A percentile compares a stretch with the other conserved stretches of the same genome.
These are phyloP conservation scores for Starmerella apis DNA, from an alignment of 805 yeast species.

Conservation along the genomic window DNA sequence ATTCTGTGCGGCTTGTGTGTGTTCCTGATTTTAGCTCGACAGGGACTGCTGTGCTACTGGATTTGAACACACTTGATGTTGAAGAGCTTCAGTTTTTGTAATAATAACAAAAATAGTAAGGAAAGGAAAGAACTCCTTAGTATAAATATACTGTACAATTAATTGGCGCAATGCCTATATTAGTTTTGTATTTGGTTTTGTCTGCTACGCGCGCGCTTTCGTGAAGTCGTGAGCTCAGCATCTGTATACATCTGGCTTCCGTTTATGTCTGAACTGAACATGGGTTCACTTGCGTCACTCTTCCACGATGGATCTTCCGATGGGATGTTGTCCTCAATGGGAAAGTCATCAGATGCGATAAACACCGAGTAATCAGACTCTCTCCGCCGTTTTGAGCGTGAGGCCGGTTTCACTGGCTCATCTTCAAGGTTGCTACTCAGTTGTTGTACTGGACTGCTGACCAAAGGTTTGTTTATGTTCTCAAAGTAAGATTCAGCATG, in stretches of 20 bases:
- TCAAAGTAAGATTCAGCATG: slow-evolving; percentile 12
- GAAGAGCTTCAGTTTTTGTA: slow-evolving; percentile 35
- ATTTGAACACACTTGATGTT: slow-evolving; percentile 47
- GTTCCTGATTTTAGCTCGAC: slow-evolving; percentile 62
- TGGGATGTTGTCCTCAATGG: not conserved
- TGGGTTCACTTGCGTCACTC: not conserved
- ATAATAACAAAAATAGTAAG: not conserved
- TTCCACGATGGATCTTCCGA: not conserved
- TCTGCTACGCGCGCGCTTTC: not conserved
- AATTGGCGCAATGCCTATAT: not conserved
- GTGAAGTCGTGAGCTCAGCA: not conserved
- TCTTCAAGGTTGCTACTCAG: not conserved
- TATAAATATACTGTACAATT: no score
- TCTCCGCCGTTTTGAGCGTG: not conserved
- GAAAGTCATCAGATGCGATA: not conserved
- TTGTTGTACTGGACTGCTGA: no score
- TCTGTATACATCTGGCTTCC: not conserved
- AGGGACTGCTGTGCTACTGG: slow-evolving; percentile 54
- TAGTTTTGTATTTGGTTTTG: not conserved
- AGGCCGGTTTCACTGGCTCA: not conserved
- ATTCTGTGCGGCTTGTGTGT: slow-evolving; percentile 44
- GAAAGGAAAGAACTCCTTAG: no score
- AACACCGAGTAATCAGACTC: not conserved
- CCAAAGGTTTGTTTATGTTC: not conserved
- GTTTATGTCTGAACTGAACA: not conserved